Evolutionary conservation across 75 land plant genomes (phyloP), one percentile per base, ranked within the genome.

Genomic region (Ceratopteris richardii): DNA sequence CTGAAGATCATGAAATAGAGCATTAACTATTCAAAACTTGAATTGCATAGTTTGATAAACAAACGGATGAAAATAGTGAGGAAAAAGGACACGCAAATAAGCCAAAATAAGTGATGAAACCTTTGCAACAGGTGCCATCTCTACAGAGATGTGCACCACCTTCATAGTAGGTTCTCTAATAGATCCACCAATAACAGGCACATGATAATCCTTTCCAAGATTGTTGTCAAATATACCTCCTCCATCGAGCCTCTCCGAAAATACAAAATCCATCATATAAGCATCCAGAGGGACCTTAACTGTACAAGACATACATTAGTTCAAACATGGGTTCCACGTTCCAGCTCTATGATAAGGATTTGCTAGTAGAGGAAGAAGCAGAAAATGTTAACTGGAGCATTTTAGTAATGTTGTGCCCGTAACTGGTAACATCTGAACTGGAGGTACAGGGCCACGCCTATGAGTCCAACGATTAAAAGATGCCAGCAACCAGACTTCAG

Each of bases 91-190:
- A n/a, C n/a, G n/a, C n/a, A n/a, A n/a, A n/a, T n/a, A n/a, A n/a
- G n/a, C n/a, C n/a, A n/a, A n/a, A n/a, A n/a, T n/a, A n/a, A n/a
- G n/a, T n/a, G n/a, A 46, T 2, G 22, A 4, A 16, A 86, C 96
- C 96, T 90, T 90, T 65, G 96, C 96, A 61, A 90, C 78, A 42
- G 96, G 96, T 25, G 96, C 96, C 96, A 90, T 86, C 71, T 90
- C 96, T 53, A 86, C 87, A 44, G 87, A 61, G 31, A 90, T 72
- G 67, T 90, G 96, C 44, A 87, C 78, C 63, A 90, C 79, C 59
- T 82, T 79, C 87, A 90, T 75, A 17, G 96, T 82, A 23, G 96
- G 87, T 66, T 86, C 96, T 51, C 74, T 86, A 9, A 29, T 36
- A 47, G 83, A 40, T 60, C 85, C 87, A 33, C 96, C 96, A 74